phyloP scores from a whole-genome alignment of 495 filamentous ascomycete species.

The Filosporella fistucella region DNA sequence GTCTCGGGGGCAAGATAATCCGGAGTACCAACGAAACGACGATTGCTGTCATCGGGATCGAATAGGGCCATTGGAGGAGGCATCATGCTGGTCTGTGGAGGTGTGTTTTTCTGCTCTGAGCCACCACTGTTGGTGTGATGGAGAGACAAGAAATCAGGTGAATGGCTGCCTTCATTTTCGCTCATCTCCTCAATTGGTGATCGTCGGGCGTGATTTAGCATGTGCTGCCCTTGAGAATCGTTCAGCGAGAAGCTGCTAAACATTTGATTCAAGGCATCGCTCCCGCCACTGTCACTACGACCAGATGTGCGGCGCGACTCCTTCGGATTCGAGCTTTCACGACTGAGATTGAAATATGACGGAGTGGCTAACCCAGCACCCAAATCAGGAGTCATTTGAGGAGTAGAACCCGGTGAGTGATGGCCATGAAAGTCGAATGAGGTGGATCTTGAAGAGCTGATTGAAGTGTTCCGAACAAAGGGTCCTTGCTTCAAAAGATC shows the following conservation, averaged over 20 bases:
- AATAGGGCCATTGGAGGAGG: slow-evolving; percentile 95
- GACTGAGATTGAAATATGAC: slow-evolving; percentile 84
- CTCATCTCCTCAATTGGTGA: slow-evolving; percentile 57
- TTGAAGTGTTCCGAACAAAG: slow-evolving; percentile 78
- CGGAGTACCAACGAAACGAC: slow-evolving; percentile 92
- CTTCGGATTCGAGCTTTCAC: slow-evolving; percentile 58
- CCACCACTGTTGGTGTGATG: slow-evolving; percentile 56
- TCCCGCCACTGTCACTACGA: slow-evolving; percentile 87
- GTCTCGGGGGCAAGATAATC: slow-evolving; percentile 98
- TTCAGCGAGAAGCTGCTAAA: slow-evolving; percentile 78
- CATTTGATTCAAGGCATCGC: slow-evolving; percentile 79
- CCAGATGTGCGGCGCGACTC: slow-evolving; percentile 83
- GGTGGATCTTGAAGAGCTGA: slow-evolving; percentile 90
- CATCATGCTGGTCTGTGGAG: slow-evolving; percentile 76
- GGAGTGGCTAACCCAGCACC: slow-evolving; percentile 65
- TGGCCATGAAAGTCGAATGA: slow-evolving; percentile 85
- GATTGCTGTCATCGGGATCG: slow-evolving; percentile 88
- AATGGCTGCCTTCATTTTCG: slow-evolving; percentile 60
- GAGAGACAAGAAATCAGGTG: slow-evolving; percentile 64
- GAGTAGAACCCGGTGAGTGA: slow-evolving; percentile 77
- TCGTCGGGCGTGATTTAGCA: slow-evolving; percentile 33
- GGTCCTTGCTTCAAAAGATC: slow-evolving; percentile 91
- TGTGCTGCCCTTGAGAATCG: slow-evolving; percentile 39
- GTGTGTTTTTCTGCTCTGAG: slow-evolving; percentile 43
- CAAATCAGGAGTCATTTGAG: slow-evolving; percentile 80